Base-by-base conservation (phyloP, 2,329 filamentous ascomycete genomes). In the Harringtonia lauricola region DNA sequence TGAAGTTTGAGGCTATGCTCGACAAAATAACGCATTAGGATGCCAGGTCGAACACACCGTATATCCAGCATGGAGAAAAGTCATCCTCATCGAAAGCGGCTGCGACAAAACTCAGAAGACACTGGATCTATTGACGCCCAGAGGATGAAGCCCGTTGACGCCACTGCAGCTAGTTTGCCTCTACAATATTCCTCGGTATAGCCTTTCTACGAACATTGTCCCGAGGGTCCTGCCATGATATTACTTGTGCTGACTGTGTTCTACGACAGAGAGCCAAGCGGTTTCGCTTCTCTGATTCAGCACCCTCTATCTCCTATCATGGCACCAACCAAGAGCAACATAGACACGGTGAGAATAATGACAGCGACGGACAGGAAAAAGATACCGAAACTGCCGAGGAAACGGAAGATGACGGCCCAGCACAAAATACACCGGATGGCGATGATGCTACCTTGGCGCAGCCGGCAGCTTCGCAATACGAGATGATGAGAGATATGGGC, bases 391-490 rank as follows among this genome's bases (percentile, higher is more conserved):
- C 39, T 9, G 48, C 51, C 38, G 51, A 52, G 31, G n/a, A 35
- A 9, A 36, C 14, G 13, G 19, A 22, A 5, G 35, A 18, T 36
- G 18, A 21, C 18, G 35, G 3, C n/a, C 33, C 5, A 4, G 39
- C 36, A 6, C 33, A 8, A 15, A 41, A 22, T 17, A 49, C 51
- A n/a, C 42, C 46, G 5, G 36, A 33, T 12, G 36, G 41, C 30
- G 45, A 47, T 13, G 47, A 48, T 54, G 44, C 48, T 51, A 37
- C 52, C 4, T 47, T 43, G 5, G 38, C 22, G 18, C 29, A n/a
- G 19, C 72, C 68, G 1, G 63, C 70, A 1, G 68, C 68, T 35
- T 79, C 76, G 0, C 77, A 81, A 49, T 82, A 81, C 55, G 78
- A 81, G 50, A 56, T 71, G 10, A 66, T 76, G 60, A 69, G 78